Base-by-base conservation (phyloP, 2,329 filamentous ascomycete genomes). In the Drechslerella coelobrocha region DNA sequence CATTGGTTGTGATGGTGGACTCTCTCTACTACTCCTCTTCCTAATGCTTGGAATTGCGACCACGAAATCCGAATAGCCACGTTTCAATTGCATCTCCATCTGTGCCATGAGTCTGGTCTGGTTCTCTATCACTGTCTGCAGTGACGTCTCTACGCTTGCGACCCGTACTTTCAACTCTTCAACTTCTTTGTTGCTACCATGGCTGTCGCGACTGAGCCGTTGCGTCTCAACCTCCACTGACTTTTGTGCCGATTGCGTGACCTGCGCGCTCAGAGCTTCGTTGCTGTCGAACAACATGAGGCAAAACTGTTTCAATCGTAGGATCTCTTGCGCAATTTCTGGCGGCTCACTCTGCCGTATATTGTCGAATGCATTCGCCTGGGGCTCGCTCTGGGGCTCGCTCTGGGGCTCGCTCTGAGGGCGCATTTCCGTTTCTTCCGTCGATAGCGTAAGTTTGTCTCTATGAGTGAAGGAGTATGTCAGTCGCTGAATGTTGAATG, bases 1-100 rank as follows among this genome's bases (percentile, higher is more conserved):
- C 43, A 6, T 4, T 10, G 10, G 10, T 19, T 26, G 43, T 21
- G 23, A 7, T 61, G 45, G 19, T 29, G 5, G 4, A 19, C 5
- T 14, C 23, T 31, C 19, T 21, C 17, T 1, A 17, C 23, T 21
- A 31, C 24, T 50, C 9, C 56, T 34, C 37, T 43, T 39, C 37
- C 53, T 56, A 19, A 53, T 52, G 10, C 57, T 52, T 3, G 65
- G 65, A 9, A 69, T 69, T 27, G 62, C 65, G 19, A 69, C 59
- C 7, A 19, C 34, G 2, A 69, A 54, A 14, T 62, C 60, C 14
- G 59, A 53, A 41, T 45, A 62, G 29, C 65, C 62, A 7, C 37
- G 29, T 39, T 48, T 61, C 7, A 57, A 69, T 6, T 59, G 61
- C 19, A 52, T 17, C 14, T 52, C 34, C 41, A 43, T 57, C 21